Evolutionary conservation across 148 eudicot genomes (phyloP).

Genomic region (Fallopia convolvulus): DNA sequence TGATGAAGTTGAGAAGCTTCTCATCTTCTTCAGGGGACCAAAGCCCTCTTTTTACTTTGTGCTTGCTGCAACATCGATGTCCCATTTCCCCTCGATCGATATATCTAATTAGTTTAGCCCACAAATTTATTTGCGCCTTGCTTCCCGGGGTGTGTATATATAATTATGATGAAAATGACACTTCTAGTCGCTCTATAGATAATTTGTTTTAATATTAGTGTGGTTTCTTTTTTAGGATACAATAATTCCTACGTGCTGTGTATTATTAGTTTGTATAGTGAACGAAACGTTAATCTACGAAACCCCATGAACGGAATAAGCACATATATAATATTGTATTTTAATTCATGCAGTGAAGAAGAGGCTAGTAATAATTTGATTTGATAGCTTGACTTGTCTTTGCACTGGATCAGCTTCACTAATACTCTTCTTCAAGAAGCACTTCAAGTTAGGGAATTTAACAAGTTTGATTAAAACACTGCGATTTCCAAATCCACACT

Average conservation of each 20-base stretch:
- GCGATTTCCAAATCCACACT: background rate
- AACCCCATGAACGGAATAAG: background rate
- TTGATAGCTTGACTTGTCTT: constrained; percentile 2
- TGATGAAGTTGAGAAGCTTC: constrained; percentile 8
- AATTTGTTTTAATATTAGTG: background rate
- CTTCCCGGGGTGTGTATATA: background rate
- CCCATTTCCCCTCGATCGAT: background rate
- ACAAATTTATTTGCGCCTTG: background rate
- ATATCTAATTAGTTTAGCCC: background rate
- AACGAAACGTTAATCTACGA: background rate
- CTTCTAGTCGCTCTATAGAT: background rate
- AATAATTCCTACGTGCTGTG: background rate
- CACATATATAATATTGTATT: background rate
- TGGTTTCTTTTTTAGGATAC: background rate
- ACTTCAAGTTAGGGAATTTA: constrained; percentile 2
- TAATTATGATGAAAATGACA: background rate
- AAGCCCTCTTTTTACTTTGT: constrained; percentile 14
- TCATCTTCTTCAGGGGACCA: constrained; percentile 15
- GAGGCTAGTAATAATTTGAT: background rate
- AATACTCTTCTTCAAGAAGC: background rate
- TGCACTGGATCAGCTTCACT: background rate
- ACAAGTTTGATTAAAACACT: constrained; percentile 3
- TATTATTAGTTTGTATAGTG: background rate
- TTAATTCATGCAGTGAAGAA: background rate
- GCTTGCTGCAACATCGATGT: constrained; percentile 14